Evolutionary conservation across 441 rosid species (phyloP), one percentile per base, ranked within the genome.

Genomic region (Capsella rubella): DNA sequence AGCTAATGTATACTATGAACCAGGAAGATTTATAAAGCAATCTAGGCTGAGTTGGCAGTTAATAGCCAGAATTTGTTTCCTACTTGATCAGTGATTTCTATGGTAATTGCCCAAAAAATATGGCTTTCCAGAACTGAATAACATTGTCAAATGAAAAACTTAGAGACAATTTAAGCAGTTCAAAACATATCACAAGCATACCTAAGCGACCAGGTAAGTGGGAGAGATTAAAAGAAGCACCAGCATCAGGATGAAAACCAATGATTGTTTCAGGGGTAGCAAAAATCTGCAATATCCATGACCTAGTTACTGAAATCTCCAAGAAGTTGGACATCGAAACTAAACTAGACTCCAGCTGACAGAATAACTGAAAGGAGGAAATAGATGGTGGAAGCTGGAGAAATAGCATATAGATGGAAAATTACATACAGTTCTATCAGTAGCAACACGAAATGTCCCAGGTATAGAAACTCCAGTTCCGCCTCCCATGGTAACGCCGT

Each of bases 171-270:
- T 47, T 46, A 63, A 37, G 53, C 52, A 62, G 40, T 67, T 60
- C 18, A 51, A 75, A 57, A 15, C 50, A 45, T 31, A 78, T 56
- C 50, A 75, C 70, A 69, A 72, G 50, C 75, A 69, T 84, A 95
- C 97, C 99, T 74, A 95, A 82, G 83, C 85, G 86, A 73, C 96
- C 97, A 49, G 95, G 96, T 66, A 95, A 84, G 77, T 70, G 97
- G 37, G 99, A 84, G 45, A 95, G 94, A 81, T 89, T 76, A 86
- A 88, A 92, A 50, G 97, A 95, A 70, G 97, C 99, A 9, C 90
- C 97, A 57, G 99, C 99, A 82, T 95, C 98, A 61, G 99, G 99
- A 81, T 92, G 97, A 79, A 92, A 90, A 53, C 97, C 98, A 69
- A 95, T 95, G 45, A 84, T 84, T 79, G 95, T 84, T 85, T 95